Base-by-base conservation (phyloP, 139 green algal species). In the Asterochloris erici region DNA sequence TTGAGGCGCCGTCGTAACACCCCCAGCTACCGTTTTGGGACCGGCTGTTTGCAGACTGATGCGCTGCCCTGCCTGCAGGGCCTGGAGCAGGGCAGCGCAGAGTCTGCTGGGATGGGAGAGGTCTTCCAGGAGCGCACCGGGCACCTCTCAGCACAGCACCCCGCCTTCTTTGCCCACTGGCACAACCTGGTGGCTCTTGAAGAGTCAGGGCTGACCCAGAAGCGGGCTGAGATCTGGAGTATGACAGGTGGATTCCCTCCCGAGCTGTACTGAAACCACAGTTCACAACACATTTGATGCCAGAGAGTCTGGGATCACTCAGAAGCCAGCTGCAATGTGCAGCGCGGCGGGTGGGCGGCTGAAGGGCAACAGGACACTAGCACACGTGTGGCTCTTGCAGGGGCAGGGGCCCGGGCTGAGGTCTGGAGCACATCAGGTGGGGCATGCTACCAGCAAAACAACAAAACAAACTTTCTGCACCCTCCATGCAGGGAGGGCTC, bases 151-250 rank as follows among this genome's bases (percentile, higher is more conserved):
- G 38, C 78, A 2, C 69, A 79, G 28, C 82, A 91, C 74, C 83
- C 83, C 9, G 79, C 81, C 9, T 97, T 96, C 83, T 84, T 94
- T 27, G 15, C n/a, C 0, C 87, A 93, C 29, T 97, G 94, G 94
- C 64, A 88, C 54, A 26, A 21, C 11, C 89, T 96, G 81, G 71
- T 97, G 14, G 89, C 93, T n/a, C 85, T 93, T 66, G 93, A 97
- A 87, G 91, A 95, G 83, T 82, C 61, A 17, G 85, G 78, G 11
- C 62, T 83, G 10, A 62, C 64, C 0, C 23, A 47, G 0, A 81
- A 84, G 63, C 69, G 86, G 4, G 66, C 88, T 26, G 91, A 93
- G 75, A 88, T 95, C 79, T 97, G 94, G 93, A 84, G 83, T 10
- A 74, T 92, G 60, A 66, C 84, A 68, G 86, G 85, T 85, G 47